Evolutionary conservation across 345 rosid species (phyloP), one percentile per base, ranked within the genome.

Genomic region (Hirschfeldia incana): DNA sequence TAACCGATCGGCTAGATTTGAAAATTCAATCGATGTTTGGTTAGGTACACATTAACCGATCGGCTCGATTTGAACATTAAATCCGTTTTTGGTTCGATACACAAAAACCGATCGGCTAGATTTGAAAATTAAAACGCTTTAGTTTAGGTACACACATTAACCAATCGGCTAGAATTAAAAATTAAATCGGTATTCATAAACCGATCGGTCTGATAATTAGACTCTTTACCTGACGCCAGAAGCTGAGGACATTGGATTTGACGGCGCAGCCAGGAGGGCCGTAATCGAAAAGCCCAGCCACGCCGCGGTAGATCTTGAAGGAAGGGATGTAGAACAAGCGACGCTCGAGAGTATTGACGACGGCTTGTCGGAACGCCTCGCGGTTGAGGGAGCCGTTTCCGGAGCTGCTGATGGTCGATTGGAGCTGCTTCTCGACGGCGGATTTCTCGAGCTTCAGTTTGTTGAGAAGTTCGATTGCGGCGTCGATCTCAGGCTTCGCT

Each of bases 241-340:
- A 91, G 65, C 88, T 84, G 28, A 94, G 92, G 30, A 94, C 94
- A 62, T 92, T 94, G 17, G 91, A 80, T 85, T 92, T 91, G 63
- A 94, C 89, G 2, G 95, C 86, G 79, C 94, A 91, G 5, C 98
- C 98, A 28, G 98, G 97, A 15, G 98, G 97, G 0, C 98, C 98
- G 30, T 88, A 91, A 83, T 94, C 98, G 65, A 88, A 94, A 32
- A 94, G 90, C 2, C 98, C 98, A 6, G 98, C 98, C 1, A 94
- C 98, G 4, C 98, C 98, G 5, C 97, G 70, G 77, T 94, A 94
- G 74, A 94, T 94, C 88, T 91, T 89, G 80, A 91, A 94, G 1
- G 98, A 91, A 0, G 97, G 95, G 1, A 88, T 90, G 73, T 83
- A 94, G 65, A 94, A 94, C 79, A 92, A 84, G 8, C 93, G 90